Evolutionary conservation across 371 early-diverging fungal species (phyloP), one percentile per base, ranked within the genome.

Genomic region (Fennellomyces sp.): DNA sequence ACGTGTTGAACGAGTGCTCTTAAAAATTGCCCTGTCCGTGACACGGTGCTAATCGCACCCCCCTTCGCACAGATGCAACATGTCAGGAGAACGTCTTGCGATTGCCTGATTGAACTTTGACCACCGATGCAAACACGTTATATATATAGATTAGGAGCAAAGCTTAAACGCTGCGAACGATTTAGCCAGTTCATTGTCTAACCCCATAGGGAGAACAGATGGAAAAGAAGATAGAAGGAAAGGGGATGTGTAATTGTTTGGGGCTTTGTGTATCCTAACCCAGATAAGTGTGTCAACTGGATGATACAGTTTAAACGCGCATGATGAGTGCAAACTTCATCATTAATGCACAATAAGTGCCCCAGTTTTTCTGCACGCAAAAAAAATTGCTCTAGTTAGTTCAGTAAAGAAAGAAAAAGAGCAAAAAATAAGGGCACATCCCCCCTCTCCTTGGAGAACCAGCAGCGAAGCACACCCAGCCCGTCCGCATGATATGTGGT

Each of bases 1-100:
- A 33, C 35, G 35, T 33, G 35, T 33, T 33, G 35, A 33, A 33
- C 8, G 35, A 33, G 8, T 33, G 35, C 35, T 33, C 35, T 33
- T 33, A 33, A 33, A 8, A 13, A 8, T 33, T 33, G 35, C 13
- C 35, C 13, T 33, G 35, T 33, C 35, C 35, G 35, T 8, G 35
- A 33, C 8, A 13, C 35, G 8, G 35, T 33, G 35, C 35, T 33
- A 33, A 33, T 13, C 35, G 8, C 35, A 6, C 6, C 35, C 35
- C 35, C 35, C 13, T 45, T 45, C 45, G 45, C 45, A 45, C 45
- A n/a, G 45, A 45, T 45, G 45, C 21, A 45, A 45, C 45, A 45
- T 45, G 45, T 45, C 45, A 45, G 45, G 45, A 45, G 45, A 45
- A 45, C 45, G 23, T n/a, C n/a, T n/a, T n/a, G n/a, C n/a, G n/a